Percentiles rank a stretch among this genome's conserved stretches.
phyloP scores from a whole-genome alignment of 2,329 filamentous ascomycete genomes.

The Pyrenochaeta sp. region DNA sequence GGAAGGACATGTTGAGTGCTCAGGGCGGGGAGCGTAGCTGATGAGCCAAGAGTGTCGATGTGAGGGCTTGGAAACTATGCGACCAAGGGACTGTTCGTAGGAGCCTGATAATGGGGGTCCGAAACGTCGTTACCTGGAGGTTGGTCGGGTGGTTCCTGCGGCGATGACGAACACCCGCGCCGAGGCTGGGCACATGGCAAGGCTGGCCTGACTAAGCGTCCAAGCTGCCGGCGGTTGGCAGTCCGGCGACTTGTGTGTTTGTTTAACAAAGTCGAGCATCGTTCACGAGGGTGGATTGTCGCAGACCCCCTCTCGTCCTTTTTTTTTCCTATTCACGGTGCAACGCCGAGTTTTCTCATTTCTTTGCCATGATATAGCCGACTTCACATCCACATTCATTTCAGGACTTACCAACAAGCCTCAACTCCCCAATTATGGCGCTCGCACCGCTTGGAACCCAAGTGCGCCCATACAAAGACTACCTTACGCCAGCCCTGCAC shows the following conservation, averaged over 20 bases:
- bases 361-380: slow-evolving; percentile 35
- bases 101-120: slow-evolving; percentile 14
- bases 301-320: slow-evolving; percentile 10
- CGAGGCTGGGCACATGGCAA: slow-evolving; percentile 24
- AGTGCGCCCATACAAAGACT: slow-evolving; percentile 81
- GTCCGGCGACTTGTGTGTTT: slow-evolving; percentile 31
- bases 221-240: slow-evolving; percentile 21
- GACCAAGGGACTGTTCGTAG: slow-evolving; percentile 8
- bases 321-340: slow-evolving; percentile 8
- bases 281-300: slow-evolving; percentile 6
- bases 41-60: neutral
- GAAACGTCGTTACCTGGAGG: slow-evolving; percentile 35
- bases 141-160: slow-evolving; percentile 32
- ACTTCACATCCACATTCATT: slow-evolving; percentile 29
- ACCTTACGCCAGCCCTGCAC: slow-evolving; percentile 87
- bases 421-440: slow-evolving; percentile 30
- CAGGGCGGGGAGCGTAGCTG: neutral
- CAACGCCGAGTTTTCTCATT: slow-evolving; percentile 11
- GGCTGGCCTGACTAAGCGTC: slow-evolving; percentile 22
- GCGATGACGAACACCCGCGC: slow-evolving; percentile 35
- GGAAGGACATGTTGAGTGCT: slow-evolving; percentile 78
- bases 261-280: slow-evolving; percentile 33
- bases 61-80: neutral
- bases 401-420: slow-evolving; percentile 27
- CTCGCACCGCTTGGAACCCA: slow-evolving; percentile 38